Evolutionary conservation across 106 monocot species (phyloP).

Genomic region (Iris macrosiphon): DNA sequence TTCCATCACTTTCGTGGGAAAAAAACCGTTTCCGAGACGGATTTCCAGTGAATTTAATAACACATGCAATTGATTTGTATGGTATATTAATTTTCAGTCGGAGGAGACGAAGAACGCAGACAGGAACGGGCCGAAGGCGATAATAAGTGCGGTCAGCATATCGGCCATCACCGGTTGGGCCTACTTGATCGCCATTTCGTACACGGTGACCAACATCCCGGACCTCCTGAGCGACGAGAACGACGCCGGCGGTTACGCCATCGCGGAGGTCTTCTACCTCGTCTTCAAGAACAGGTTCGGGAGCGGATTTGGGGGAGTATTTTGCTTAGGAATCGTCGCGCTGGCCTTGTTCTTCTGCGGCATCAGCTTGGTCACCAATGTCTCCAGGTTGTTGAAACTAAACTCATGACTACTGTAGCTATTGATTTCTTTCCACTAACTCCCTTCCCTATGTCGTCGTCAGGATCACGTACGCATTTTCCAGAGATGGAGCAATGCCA

Average conservation of each 20-base stretch:
- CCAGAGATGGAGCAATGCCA: slow-evolving; percentile 88
- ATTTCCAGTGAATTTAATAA: too few relatives aligned
- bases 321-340: slow-evolving; percentile 25
- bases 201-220: slow-evolving; percentile 20
- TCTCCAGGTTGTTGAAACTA: slow-evolving; percentile 20
- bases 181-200: slow-evolving; percentile 24
- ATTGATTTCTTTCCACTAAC: too few relatives aligned
- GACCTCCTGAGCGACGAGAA: slow-evolving; percentile 27
- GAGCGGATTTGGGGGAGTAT: slow-evolving; percentile 23
- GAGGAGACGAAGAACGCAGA: slow-evolving; percentile 36
- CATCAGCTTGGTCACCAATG: slow-evolving; percentile 20
- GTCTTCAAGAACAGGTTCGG: slow-evolving; percentile 27
- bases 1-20: too few relatives aligned
- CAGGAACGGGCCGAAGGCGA: slow-evolving; percentile 22
- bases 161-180: slow-evolving; percentile 23
- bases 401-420: too few relatives aligned
- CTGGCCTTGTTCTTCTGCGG: slow-evolving; percentile 26
- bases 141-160: slow-evolving; percentile 23
- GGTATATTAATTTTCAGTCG: slow-evolving; percentile 13
- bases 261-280: slow-evolving; percentile 32
- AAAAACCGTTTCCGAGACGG: too few relatives aligned
- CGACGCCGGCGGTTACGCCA: slow-evolving; percentile 35
- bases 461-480: slow-evolving; percentile 81
- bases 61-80: too few relatives aligned
- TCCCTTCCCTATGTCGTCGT: too few relatives aligned